These are phyloP conservation scores for Selenicereus undatus DNA, from an alignment of 148 eudicot genomes.

Conservation along the genomic window DNA sequence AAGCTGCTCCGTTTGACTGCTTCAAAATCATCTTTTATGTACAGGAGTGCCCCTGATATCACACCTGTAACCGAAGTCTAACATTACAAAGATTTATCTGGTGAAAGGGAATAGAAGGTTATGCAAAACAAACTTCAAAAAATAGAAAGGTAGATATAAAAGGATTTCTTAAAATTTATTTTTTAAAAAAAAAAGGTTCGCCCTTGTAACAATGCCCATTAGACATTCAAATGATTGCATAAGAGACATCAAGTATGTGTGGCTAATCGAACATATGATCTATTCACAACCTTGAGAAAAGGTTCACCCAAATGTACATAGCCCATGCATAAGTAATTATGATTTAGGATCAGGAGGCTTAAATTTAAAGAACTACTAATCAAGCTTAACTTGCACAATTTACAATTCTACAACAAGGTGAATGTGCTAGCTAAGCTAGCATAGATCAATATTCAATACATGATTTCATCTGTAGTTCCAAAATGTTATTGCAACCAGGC, in stretches of 20 bases:
- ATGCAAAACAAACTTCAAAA: not conserved
- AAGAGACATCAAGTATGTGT: not conserved
- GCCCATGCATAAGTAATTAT: not conserved
- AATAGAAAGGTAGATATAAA: not conserved
- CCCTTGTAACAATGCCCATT: not conserved
- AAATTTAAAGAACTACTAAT: not conserved
- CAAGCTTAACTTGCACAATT: not conserved
- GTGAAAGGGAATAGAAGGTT: not conserved
- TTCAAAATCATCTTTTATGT: conserved; percentile 77
- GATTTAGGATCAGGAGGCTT: not conserved
- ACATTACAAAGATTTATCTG: not conserved
- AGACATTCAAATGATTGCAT: not conserved
- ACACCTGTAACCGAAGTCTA: conserved; percentile 53
- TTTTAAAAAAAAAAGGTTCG: not conserved
- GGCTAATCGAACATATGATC: not conserved
- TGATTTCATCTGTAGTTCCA: not conserved
- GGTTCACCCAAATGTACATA: not conserved
- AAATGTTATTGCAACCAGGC: not conserved
- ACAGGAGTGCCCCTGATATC: conserved; percentile 87
- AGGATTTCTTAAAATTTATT: too few relatives aligned
- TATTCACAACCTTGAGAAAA: not conserved
- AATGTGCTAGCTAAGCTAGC: too few relatives aligned
- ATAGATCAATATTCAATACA: not conserved
- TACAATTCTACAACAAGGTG: not conserved
- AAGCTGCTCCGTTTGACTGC: conserved; percentile 74